Base-by-base conservation (phyloP, 768 basidiomycete species). In the Leccinellum albellum region DNA sequence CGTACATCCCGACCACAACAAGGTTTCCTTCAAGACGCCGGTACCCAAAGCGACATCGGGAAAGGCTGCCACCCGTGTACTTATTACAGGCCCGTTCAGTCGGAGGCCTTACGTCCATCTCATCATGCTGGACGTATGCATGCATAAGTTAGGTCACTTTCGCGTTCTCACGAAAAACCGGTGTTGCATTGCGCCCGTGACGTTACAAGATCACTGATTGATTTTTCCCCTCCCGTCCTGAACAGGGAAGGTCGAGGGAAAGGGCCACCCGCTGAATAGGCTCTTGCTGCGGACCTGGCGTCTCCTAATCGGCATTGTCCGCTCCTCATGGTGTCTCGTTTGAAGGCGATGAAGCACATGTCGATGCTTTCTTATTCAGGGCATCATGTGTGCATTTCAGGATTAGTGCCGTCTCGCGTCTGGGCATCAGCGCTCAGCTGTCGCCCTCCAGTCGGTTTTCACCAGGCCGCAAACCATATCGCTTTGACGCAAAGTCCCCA, bases 241-340 rank as follows among this genome's bases (percentile, higher is more conserved):
- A 31, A 17, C 26, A 77, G 75, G 75, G 79, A 40, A 65, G 58
- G 17, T 86, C 81, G 71, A 78, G 77, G 62, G 83, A 84, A 4
- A 60, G 71, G 31, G 59, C 78, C 4, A 37, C 78, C 2, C 84
- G 83, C 62, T 83, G 82, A 0, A 73, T 73, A 15, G 58, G 73
- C 83, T 6, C 81, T 81, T 51, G 82, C 81, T 52, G 81, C 82
- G 20, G 81, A 78, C 77, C 55, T 15, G 46, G 44, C 12, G 6
- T 3, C 26, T 10, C n/a, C n/a, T 26, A 48, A 28, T 5, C 14
- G 49, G 15, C 23, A 13, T 57, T 58, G 21, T 56, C 50, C 6
- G 15, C 8, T 15, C 23, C 29, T 40, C 29, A 40, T 24, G 20
- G n/a, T 15, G 4, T n/a, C n/a, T 17, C 13, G 20, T 40, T 40